Evolutionary conservation across 495 filamentous ascomycete genomes (phyloP).

Genomic region (Hypoxylon fragiforme): DNA sequence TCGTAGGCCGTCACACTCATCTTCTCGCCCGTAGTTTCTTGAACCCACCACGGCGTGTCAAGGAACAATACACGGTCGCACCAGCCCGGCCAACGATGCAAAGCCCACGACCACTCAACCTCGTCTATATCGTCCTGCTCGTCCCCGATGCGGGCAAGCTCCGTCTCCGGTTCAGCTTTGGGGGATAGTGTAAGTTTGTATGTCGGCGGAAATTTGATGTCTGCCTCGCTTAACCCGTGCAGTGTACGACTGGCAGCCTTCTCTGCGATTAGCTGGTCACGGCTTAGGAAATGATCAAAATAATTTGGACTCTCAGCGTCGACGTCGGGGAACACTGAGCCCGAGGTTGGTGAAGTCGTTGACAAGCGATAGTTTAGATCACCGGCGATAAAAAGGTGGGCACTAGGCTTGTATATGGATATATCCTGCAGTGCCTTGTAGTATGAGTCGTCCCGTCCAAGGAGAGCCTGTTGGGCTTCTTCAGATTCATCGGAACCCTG

Average conservation of each 20-base stretch:
- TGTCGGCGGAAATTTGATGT: constrained; percentile 82
- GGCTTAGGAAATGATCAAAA: constrained; percentile 58
- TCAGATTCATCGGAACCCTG: constrained; percentile 31
- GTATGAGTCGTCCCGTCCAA: constrained; percentile 5
- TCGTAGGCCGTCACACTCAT: constrained; percentile 65
- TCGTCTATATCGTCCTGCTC: constrained; percentile 35
- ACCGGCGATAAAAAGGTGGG: constrained; percentile 83
- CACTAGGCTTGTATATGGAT: constrained; percentile 69
- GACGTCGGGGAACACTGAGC: constrained; percentile 60
- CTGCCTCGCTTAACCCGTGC: constrained; percentile 74
- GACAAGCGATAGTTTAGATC: constrained; percentile 94
- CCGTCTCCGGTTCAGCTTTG: constrained; percentile 48
- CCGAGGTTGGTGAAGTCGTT: constrained; percentile 56
- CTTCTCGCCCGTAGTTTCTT: constrained; percentile 20
- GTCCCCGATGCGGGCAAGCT: constrained; percentile 25
- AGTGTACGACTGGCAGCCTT: constrained; percentile 63
- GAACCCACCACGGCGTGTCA: constrained; percentile 57
- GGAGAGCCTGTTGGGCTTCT: constrained; percentile 20
- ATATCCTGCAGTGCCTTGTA: constrained; percentile 40
- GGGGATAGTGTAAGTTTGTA: constrained; percentile 70
- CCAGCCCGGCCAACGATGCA: constrained; percentile 88
- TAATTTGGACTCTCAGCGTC: constrained; percentile 56
- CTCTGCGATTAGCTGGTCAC: constrained; percentile 80
- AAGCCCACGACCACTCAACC: constrained; percentile 72
- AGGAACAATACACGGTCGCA: constrained; percentile 88